phyloP scores from a whole-genome alignment of 1,284 basidiomycete species.

The Cryptococcus depauperatus region DNA sequence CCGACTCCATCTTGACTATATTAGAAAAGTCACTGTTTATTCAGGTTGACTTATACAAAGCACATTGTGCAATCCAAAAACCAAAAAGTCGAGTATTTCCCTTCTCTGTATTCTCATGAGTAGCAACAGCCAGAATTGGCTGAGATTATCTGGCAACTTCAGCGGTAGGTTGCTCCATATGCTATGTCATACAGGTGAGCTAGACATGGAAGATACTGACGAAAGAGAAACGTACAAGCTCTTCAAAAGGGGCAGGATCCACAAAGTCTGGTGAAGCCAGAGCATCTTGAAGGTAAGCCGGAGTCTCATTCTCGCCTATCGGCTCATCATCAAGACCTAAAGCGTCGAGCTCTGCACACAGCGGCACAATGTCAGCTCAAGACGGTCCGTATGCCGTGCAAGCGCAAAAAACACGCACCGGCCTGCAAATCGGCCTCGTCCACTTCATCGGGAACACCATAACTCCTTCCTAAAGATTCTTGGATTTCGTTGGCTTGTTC shows the following conservation, averaged over 20 bases:
- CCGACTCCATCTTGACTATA: no score
- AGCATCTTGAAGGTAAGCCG: slow-evolving; percentile 75
- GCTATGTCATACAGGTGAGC: no score
- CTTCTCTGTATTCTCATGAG: no score
- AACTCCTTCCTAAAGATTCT: slow-evolving; percentile 84
- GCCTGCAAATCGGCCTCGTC: slow-evolving; percentile 97
- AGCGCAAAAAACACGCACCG: slow-evolving; percentile 50
- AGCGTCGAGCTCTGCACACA: slow-evolving; percentile 69
- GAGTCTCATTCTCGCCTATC: slow-evolving; percentile 69
- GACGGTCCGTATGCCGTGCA: no score
- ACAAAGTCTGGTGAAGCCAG: slow-evolving; percentile 83
- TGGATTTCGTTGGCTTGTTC: slow-evolving; percentile 98
- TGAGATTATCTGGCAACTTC: slow-evolving; percentile 1
- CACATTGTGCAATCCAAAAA: no score
- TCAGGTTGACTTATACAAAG: no score
- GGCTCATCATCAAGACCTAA: slow-evolving; percentile 61
- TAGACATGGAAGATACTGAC: no score
- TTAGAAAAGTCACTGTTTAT: no score
- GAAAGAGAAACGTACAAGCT: slow-evolving; percentile 23
- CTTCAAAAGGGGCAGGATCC: slow-evolving; percentile 62
- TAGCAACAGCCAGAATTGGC: no score
- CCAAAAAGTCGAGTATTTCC: no score
- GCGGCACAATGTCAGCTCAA: slow-evolving; percentile 3
- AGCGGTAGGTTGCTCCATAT: slow-evolving; percentile 1
- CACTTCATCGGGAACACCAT: slow-evolving; percentile 93